phyloP scores from a whole-genome alignment of 371 early-diverging fungal species.

The Mucor irregularis region DNA sequence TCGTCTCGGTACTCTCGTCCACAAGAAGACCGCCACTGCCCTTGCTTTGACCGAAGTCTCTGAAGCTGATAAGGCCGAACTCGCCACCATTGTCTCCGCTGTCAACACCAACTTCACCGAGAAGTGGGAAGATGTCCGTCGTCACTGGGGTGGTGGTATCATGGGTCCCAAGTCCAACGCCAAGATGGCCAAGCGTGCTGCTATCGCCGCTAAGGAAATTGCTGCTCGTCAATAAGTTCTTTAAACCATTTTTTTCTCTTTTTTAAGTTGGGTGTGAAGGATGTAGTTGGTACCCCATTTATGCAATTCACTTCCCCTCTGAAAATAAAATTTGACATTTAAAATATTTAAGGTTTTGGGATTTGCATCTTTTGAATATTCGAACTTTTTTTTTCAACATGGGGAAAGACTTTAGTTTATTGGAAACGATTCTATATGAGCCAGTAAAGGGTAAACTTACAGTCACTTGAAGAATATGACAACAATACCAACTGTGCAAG shows the following conservation, averaged over 20 bases:
- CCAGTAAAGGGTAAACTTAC: constrained; percentile 50
- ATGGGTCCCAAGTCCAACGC: constrained; percentile 93
- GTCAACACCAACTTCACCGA: constrained; percentile 93
- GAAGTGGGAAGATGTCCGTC: constrained; percentile 90
- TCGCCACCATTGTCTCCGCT: constrained; percentile 87
- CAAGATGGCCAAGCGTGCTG: constrained; percentile 77
- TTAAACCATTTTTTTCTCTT: not conserved
- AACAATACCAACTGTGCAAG: no score
- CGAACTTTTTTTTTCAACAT: not conserved
- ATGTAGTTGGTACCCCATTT: not conserved
- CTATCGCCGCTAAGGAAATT: constrained; percentile 68
- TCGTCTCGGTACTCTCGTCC: constrained; percentile 97
- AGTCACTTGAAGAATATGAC: no score
- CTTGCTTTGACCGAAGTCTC: constrained; percentile 94
- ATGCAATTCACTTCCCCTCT: not conserved
- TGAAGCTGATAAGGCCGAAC: constrained; percentile 93
- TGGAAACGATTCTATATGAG: constrained; percentile 58
- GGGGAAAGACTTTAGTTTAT: constrained; percentile 26
- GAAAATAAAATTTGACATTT: no score
- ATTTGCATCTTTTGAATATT: not conserved
- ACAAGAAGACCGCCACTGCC: constrained; percentile 99
- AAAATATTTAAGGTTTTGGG: no score
- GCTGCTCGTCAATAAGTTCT: constrained; percentile 53
- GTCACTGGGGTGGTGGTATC: constrained; percentile 96
- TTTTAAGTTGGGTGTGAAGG: not conserved